Conservation (phyloP, 306 rosid species). For the Malus orientalis region DNA sequence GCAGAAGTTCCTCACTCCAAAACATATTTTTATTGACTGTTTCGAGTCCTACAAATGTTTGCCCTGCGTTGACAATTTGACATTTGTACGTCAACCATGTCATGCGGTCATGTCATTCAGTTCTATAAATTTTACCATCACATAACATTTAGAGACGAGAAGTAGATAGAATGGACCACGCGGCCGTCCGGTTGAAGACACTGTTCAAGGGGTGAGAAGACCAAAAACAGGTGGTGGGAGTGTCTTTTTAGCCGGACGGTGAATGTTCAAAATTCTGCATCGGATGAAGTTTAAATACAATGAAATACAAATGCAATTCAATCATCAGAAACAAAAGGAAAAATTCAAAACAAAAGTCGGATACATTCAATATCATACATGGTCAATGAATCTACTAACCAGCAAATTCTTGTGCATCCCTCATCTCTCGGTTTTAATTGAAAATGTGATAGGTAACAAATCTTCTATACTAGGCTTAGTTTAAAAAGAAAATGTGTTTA, state of each 20-base stretch:
- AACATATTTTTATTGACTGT: neutral
- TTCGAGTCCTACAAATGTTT: neutral
- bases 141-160: no score
- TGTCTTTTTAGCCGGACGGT: no score
- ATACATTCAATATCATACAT: slow-evolving; percentile 8
- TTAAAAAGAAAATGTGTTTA: no score
- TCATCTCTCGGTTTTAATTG: neutral
- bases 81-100: neutral
- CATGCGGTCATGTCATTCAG: no score
- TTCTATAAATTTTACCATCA: no score
- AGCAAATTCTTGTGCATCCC: slow-evolving; percentile 2
- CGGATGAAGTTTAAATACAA: neutral
- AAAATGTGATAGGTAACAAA: neutral
- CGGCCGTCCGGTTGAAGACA: no score
- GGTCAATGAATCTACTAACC: slow-evolving; percentile 9
- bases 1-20: no score
- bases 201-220: no score
- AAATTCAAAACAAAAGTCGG: neutral
- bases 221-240: no score
- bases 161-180: no score
- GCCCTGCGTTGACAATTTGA: neutral
- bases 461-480: no score
- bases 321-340: neutral
- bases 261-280: neutral
- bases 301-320: neutral